Conservation (phyloP, 2,329 filamentous ascomycete genomes). For the Exserohilum turcica region DNA sequence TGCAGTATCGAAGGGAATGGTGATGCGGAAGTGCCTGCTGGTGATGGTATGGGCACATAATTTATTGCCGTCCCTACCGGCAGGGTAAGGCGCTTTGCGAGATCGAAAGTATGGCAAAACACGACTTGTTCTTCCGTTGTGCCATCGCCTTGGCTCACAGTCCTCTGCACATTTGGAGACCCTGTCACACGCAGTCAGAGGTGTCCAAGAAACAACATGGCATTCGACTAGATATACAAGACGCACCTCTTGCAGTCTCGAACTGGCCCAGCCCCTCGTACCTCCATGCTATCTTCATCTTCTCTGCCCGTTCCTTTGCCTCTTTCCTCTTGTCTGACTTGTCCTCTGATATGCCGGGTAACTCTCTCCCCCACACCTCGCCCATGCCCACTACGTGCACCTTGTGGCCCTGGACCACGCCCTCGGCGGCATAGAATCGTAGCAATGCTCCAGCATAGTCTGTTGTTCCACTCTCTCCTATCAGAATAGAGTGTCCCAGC, state of each 20-base stretch:
- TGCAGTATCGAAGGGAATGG: conserved; percentile 71
- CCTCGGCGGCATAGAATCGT: conserved; percentile 90
- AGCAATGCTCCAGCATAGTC: conserved; percentile 87
- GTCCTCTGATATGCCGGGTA: conserved; percentile 71
- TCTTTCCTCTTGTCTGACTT: conserved; percentile 40
- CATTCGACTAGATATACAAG: conserved; percentile 30
- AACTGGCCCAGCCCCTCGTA: conserved; percentile 84
- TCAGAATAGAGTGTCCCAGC: conserved; percentile 76
- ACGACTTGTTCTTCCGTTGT: conserved; percentile 54
- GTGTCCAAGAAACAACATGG: conserved; percentile 3
- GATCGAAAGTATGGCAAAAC: conserved; percentile 60
- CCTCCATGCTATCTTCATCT: conserved; percentile 99
- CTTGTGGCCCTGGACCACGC: conserved; percentile 85
- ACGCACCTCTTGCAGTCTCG: conserved; percentile 68
- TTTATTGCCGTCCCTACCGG: conserved; percentile 50
- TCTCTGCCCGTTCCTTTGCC: conserved; percentile 53
- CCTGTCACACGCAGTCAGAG: conserved; percentile 30
- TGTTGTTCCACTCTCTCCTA: conserved; percentile 90
- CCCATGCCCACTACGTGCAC: conserved; percentile 83
- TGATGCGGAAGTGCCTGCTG: conserved; percentile 60
- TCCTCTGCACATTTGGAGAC: conserved; percentile 26
- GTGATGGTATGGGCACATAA: conserved; percentile 60
- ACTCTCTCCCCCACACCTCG: conserved; percentile 79
- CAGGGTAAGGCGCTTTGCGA: conserved; percentile 56
- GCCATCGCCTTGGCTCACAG: conserved; percentile 42